Percentiles rank a stretch among this genome's conserved stretches.
Conservation (phyloP, 129 eudicot genomes). For the Arctium minus region DNA sequence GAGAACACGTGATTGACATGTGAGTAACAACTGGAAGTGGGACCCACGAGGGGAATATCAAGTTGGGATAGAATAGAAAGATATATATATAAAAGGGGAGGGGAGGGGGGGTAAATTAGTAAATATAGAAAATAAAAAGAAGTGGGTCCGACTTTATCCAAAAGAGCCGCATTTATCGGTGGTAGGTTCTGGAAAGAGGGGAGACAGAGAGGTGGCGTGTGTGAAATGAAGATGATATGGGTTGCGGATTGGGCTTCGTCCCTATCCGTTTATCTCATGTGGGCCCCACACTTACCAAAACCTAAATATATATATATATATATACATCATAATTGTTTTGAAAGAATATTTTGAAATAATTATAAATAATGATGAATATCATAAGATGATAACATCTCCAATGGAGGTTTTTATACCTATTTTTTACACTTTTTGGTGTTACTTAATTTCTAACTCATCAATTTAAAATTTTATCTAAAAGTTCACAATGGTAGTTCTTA, state of each 20-base stretch:
- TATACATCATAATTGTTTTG: background rate
- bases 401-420: no score
- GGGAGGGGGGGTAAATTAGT: background rate
- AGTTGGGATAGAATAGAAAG: background rate
- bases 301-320: no score
- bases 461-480: no score
- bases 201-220: slow-evolving; percentile 34
- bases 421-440: no score
- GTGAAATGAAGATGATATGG: slow-evolving; percentile 25
- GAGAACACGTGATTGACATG: slow-evolving; percentile 28
- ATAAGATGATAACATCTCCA: no score
- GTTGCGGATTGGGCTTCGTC: slow-evolving; percentile 37
- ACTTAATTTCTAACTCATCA: no score
- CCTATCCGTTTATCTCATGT: slow-evolving; percentile 27
- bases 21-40: slow-evolving; percentile 31
- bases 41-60: slow-evolving; percentile 11
- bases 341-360: background rate
- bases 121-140: background rate
- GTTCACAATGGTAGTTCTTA: no score
- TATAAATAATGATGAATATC: background rate
- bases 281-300: slow-evolving; percentile 9
- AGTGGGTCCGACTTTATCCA: slow-evolving; percentile 57
- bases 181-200: slow-evolving; percentile 27
- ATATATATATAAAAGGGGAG: no score
- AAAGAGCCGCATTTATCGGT: slow-evolving; percentile 42